phyloP scores from a whole-genome alignment of 2,329 filamentous ascomycete species.

The Epichloe sylvatica region DNA sequence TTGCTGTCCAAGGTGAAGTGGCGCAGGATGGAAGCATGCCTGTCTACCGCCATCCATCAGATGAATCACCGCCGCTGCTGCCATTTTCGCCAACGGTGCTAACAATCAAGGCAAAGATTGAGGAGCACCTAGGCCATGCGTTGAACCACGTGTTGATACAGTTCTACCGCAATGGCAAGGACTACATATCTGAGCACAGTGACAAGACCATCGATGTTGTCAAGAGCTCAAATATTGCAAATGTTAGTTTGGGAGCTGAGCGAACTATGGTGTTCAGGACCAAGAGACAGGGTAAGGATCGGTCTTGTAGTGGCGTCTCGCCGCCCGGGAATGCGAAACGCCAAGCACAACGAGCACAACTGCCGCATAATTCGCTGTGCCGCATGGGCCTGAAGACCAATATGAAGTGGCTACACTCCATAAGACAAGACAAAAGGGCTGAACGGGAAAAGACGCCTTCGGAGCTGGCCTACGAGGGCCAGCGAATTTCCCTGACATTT shows the following conservation, averaged over 20 bases:
- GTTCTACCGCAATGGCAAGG: conserved; percentile 73
- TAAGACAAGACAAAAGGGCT: conserved; percentile 70
- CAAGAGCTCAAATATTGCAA: conserved; percentile 69
- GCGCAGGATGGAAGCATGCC: conserved; percentile 59
- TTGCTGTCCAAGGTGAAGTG: conserved; percentile 72
- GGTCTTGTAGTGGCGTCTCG: not conserved
- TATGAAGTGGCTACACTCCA: conserved; percentile 79
- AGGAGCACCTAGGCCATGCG: conserved; percentile 59
- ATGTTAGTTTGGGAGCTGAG: conserved; percentile 84
- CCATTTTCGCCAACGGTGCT: conserved; percentile 63
- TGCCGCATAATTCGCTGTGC: conserved; percentile 85
- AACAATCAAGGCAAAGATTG: conserved; percentile 52
- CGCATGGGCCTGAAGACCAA: conserved; percentile 73
- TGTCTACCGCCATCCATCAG: conserved; percentile 87
- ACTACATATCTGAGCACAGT: conserved; percentile 92
- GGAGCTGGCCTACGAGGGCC: conserved; percentile 60
- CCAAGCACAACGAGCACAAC: conserved; percentile 49
- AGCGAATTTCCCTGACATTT: conserved; percentile 86
- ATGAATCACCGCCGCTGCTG: conserved; percentile 66
- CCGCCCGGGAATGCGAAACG: conserved; percentile 25
- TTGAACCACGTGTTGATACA: conserved; percentile 91
- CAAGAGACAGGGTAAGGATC: conserved; percentile 46
- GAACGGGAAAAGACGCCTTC: conserved; percentile 49
- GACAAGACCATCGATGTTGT: conserved; percentile 93
- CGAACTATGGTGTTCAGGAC: conserved; percentile 80